A percentile compares a stretch with the other conserved stretches of the same genome.
Evolutionary conservation across 805 yeast species (phyloP).

Genomic region (Torulaspora delbrueckii): DNA sequence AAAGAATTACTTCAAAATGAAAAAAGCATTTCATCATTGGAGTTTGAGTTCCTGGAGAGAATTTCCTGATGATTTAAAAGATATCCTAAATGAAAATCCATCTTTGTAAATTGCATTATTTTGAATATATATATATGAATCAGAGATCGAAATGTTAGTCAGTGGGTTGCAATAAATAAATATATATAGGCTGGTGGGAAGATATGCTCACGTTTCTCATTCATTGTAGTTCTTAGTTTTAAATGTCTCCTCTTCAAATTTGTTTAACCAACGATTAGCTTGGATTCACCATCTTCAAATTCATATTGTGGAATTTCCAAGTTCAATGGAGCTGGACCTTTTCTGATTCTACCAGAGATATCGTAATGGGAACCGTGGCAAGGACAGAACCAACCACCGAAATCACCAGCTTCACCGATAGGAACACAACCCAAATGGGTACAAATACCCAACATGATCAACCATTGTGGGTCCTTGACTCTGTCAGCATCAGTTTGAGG

Average conservation of each 20-base stretch:
- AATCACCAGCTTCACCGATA: constrained; percentile 99
- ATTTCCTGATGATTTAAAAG: constrained; percentile 37
- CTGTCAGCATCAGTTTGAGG: constrained; percentile 92
- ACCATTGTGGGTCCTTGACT: constrained; percentile 96
- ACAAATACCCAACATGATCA: constrained; percentile 98
- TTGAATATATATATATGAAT: constrained; percentile 14
- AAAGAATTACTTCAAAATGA: constrained; percentile 13
- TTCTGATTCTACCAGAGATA: constrained; percentile 99
- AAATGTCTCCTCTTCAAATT: background rate
- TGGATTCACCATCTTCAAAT: constrained; percentile 64
- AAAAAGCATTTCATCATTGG: constrained; percentile 28
- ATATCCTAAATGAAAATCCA: constrained; percentile 13
- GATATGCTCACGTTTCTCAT: constrained; percentile 17
- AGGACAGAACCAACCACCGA: constrained; percentile 99
- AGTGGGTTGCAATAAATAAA: constrained; percentile 11
- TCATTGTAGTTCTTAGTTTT: constrained; percentile 8
- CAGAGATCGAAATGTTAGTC: constrained; percentile 6
- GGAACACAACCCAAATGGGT: constrained; percentile 99
- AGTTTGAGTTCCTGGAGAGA: constrained; percentile 26
- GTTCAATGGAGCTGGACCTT: constrained; percentile 99
- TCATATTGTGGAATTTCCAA: constrained; percentile 93
- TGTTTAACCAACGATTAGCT: constrained; percentile 78
- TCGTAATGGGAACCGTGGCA: constrained; percentile 99
- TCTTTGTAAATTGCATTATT: constrained; percentile 14
- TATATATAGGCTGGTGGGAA: constrained; percentile 14